Evolutionary conservation across 2,329 filamentous ascomycete genomes (phyloP).

Genomic region (Zalaria sp.): DNA sequence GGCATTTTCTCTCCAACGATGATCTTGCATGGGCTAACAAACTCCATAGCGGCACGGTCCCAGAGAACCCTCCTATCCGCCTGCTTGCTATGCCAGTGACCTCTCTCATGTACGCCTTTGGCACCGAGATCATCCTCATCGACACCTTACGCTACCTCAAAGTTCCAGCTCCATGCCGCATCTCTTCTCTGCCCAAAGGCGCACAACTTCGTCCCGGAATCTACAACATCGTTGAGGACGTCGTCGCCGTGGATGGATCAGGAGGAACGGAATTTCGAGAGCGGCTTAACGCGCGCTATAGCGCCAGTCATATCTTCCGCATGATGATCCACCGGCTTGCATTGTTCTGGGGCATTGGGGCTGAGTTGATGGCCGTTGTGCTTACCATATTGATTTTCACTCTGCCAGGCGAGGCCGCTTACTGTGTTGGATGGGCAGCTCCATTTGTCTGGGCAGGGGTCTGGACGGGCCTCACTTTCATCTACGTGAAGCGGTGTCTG

Average conservation of each 20-base stretch:
- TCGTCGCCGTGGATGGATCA: slow-evolving; percentile 38
- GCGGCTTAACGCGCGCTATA: slow-evolving; percentile 36
- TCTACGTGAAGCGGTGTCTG: slow-evolving; percentile 27
- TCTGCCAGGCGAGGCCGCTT: slow-evolving; percentile 31
- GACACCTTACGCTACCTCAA: slow-evolving; percentile 32
- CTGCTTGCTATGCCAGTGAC: slow-evolving; percentile 38
- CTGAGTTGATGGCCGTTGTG: slow-evolving; percentile 23
- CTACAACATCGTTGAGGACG: slow-evolving; percentile 40
- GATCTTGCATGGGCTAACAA: slow-evolving; percentile 4
- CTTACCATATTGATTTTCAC: slow-evolving; percentile 34
- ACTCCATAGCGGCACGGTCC: slow-evolving; percentile 27
- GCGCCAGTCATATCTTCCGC: slow-evolving; percentile 38
- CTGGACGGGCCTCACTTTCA: slow-evolving; percentile 30
- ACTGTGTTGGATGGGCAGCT: slow-evolving; percentile 34
- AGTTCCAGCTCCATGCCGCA: slow-evolving; percentile 33
- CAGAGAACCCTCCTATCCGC: slow-evolving; percentile 34
- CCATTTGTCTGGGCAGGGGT: slow-evolving; percentile 36
- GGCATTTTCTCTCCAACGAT: slow-evolving; percentile 6
- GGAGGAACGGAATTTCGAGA: slow-evolving; percentile 39
- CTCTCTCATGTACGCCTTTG: slow-evolving; percentile 38
- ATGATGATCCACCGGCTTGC: slow-evolving; percentile 38
- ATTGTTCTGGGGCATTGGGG: slow-evolving; percentile 37
- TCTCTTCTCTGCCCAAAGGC: slow-evolving; percentile 37
- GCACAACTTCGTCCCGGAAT: slow-evolving; percentile 38
- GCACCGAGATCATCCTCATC: slow-evolving; percentile 34